Evolutionary conservation across 2,329 filamentous ascomycete species (phyloP).

Genomic region (Metarhizium guizhouense): DNA sequence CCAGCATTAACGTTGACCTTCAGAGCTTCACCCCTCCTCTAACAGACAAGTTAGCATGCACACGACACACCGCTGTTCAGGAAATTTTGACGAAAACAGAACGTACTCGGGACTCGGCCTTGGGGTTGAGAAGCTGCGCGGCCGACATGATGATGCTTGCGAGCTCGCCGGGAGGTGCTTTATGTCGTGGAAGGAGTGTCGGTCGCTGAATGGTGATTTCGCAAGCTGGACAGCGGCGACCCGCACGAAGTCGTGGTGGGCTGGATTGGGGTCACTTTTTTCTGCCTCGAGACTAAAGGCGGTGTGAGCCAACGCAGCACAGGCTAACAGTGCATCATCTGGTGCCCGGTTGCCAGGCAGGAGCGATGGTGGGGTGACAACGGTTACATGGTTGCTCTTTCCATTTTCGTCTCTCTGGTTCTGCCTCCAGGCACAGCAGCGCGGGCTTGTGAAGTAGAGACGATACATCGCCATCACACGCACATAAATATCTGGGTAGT

Average conservation of each 20-base stretch:
- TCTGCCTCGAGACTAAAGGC: conserved; percentile 22
- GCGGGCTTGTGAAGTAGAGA: too few species aligned
- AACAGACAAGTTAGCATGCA: conserved; percentile 16
- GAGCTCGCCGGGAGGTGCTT: conserved; percentile 9
- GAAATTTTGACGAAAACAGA: conserved; percentile 4
- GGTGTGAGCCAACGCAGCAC: conserved; percentile 14
- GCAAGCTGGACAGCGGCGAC: conserved; percentile 21
- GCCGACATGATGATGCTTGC: conserved; percentile 64
- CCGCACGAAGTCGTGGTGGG: conserved; percentile 18
- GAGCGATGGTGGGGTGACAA: too few species aligned
- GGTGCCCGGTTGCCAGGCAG: too few species aligned
- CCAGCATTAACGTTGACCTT: conserved; percentile 95
- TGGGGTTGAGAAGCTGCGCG: conserved; percentile 95
- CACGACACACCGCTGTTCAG: background rate
- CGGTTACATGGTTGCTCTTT: too few species aligned
- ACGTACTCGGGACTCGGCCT: conserved; percentile 91
- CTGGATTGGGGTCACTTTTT: conserved; percentile 21
- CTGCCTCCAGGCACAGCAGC: too few species aligned
- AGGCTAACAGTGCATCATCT: too few species aligned
- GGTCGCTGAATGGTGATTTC: conserved; percentile 14
- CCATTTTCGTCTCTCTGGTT: too few species aligned
- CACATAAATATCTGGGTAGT: too few species aligned
- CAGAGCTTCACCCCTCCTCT: conserved; percentile 95
- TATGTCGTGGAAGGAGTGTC: conserved; percentile 8
- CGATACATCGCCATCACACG: too few species aligned